Conservation (phyloP, 768 basidiomycete genomes). For the Saitozyma sp. region DNA sequence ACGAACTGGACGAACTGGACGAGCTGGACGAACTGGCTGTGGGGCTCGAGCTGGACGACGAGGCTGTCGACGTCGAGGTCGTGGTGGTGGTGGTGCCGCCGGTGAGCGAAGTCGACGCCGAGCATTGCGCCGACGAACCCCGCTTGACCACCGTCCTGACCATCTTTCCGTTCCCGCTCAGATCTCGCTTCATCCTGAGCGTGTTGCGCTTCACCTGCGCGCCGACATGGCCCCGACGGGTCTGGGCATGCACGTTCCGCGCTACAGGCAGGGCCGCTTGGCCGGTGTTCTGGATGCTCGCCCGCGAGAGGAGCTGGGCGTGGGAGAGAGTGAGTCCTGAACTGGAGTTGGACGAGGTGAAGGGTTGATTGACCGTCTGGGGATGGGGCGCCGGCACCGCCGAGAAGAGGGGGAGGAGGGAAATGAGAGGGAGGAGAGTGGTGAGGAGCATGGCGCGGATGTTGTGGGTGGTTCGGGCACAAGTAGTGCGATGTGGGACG, state of each 20-base stretch:
- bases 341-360: conserved; percentile 4
- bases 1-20: background rate
- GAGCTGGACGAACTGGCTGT: background rate
- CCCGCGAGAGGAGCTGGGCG: background rate
- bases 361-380: conserved; percentile 17
- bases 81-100: background rate
- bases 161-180: no score
- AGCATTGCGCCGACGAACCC: background rate
- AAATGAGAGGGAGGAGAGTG: conserved; percentile 9
- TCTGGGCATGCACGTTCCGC: no score
- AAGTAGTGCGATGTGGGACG: conserved; percentile 3
- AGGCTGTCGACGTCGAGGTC: background rate
- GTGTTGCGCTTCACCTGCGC: no score
- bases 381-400: conserved; percentile 8
- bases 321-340: background rate
- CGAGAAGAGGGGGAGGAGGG: conserved; percentile 18
- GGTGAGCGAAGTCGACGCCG: background rate
- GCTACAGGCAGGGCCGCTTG: background rate
- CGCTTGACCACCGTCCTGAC: conserved; percentile 3
- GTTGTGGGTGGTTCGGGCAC: background rate
- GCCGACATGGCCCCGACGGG: no score
- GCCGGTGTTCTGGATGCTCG: background rate
- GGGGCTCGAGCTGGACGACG: background rate
- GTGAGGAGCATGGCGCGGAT: conserved; percentile 7
- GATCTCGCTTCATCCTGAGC: no score